Conservation (phyloP, 768 basidiomycete species). For the Porpolomopsis calyptriformis region DNA sequence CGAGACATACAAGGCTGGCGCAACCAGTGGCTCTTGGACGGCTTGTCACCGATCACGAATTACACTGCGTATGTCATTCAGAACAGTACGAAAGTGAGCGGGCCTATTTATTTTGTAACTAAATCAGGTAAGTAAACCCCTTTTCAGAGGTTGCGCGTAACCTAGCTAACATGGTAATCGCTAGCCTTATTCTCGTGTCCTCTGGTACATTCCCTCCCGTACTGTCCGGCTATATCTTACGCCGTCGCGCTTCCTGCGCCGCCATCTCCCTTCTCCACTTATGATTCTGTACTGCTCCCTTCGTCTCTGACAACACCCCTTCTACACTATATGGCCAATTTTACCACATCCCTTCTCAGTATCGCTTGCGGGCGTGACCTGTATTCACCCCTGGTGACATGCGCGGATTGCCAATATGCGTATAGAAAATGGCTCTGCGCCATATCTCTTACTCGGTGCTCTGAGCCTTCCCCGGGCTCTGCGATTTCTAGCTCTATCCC, state of each 20-base stretch:
- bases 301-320: conserved; percentile 38
- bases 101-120: conserved; percentile 62
- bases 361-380: conserved; percentile 70
- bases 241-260: conserved; percentile 55
- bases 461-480: conserved; percentile 35
- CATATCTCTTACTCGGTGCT: conserved; percentile 64
- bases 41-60: conserved; percentile 55
- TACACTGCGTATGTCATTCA: conserved; percentile 66
- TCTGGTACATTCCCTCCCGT: conserved; percentile 60
- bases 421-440: conserved; percentile 76
- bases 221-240: conserved; percentile 62
- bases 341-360: conserved; percentile 60
- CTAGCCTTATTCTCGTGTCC: conserved; percentile 59
- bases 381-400: conserved; percentile 71
- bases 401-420: conserved; percentile 59
- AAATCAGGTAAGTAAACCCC: conserved; percentile 48
- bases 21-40: conserved; percentile 54
- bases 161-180: conserved; percentile 1
- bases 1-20: conserved; percentile 51
- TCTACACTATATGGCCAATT: conserved; percentile 54
- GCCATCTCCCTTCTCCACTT: conserved; percentile 28
- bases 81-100: conserved; percentile 45
- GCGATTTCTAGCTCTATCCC: conserved; percentile 21
- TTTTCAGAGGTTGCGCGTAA: background rate
- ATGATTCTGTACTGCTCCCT: conserved; percentile 45